A percentile compares a stretch with the other conserved stretches of the same genome.
Evolutionary conservation across 2,329 filamentous ascomycete genomes (phyloP).

Genomic region (Penicillium sp.): DNA sequence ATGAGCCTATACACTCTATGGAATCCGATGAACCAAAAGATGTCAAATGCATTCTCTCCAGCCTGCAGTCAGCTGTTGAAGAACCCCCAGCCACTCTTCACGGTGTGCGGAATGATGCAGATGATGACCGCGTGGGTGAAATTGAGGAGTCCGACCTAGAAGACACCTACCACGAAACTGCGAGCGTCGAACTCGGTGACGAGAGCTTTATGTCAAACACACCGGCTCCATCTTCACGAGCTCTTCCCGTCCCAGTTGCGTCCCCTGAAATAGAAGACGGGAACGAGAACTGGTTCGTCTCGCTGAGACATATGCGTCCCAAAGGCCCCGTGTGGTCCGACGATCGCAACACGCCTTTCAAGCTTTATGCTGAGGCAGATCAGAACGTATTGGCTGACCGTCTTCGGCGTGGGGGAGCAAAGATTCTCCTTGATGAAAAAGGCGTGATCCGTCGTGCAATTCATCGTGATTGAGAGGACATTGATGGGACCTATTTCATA

Average conservation of each 20-base stretch:
- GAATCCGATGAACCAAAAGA: neutral
- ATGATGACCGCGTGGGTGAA: conserved; percentile 1
- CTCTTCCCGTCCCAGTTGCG: neutral
- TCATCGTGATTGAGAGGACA: conserved; percentile 1
- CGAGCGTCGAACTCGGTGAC: conserved; percentile 40
- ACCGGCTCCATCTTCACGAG: neutral
- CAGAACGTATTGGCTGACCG: conserved; percentile 32
- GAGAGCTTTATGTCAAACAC: conserved; percentile 15
- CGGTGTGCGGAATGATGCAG: neutral
- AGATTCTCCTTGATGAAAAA: conserved; percentile 31
- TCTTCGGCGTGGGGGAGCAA: conserved; percentile 25
- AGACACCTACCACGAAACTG: conserved; percentile 30
- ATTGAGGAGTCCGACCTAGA: conserved; percentile 11
- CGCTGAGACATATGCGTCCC: conserved; percentile 25
- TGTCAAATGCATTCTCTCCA: neutral
- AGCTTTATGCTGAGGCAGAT: conserved; percentile 35
- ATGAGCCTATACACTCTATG: neutral
- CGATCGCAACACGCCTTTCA: conserved; percentile 39
- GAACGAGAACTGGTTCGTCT: conserved; percentile 32
- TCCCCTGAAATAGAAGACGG: conserved; percentile 10
- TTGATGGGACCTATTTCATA: neutral
- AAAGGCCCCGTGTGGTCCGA: conserved; percentile 31
- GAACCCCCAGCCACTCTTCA: neutral
- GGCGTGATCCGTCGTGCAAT: conserved; percentile 31
- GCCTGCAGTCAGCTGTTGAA: neutral